Conservation (phyloP, 2,329 filamentous ascomycete genomes). For the Hirsutella thompsonii region DNA sequence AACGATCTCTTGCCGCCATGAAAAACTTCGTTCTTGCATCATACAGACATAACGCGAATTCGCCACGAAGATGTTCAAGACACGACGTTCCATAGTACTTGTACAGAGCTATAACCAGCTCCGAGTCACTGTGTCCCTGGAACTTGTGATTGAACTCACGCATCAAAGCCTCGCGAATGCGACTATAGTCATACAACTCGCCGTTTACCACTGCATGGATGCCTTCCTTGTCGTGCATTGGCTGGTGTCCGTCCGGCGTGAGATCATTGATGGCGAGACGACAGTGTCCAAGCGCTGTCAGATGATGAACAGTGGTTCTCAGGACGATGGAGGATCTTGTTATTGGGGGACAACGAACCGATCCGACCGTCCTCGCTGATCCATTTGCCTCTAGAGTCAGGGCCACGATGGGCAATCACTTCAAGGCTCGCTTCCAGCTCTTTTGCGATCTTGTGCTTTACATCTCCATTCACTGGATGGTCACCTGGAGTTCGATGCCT, state of each 20-base stretch:
- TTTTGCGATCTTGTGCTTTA: background rate
- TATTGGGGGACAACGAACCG: background rate
- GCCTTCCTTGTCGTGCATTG: constrained; percentile 23
- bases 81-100: constrained; percentile 28
- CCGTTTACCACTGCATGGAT: constrained; percentile 47
- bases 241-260: constrained; percentile 30
- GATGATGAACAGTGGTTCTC: background rate
- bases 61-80: constrained; percentile 32
- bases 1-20: constrained; percentile 38
- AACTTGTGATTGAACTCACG: constrained; percentile 27
- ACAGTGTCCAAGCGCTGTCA: constrained; percentile 26
- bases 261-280: constrained; percentile 42
- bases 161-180: constrained; percentile 23
- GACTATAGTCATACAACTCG: constrained; percentile 43
- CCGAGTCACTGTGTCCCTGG: constrained; percentile 32
- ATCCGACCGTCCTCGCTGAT: background rate
- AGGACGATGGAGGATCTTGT: background rate
- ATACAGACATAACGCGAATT: constrained; percentile 40
- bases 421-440: background rate
- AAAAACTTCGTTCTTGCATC: constrained; percentile 25
- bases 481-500: background rate
- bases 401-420: background rate
- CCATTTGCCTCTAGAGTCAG: background rate
- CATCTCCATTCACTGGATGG: background rate
- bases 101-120: constrained; percentile 40